Percentiles rank a stretch among this genome's conserved stretches.
These are phyloP conservation scores for Wickerhamiella occidentalis DNA, from an alignment of 805 yeast genomes.

Conservation along the genomic window DNA sequence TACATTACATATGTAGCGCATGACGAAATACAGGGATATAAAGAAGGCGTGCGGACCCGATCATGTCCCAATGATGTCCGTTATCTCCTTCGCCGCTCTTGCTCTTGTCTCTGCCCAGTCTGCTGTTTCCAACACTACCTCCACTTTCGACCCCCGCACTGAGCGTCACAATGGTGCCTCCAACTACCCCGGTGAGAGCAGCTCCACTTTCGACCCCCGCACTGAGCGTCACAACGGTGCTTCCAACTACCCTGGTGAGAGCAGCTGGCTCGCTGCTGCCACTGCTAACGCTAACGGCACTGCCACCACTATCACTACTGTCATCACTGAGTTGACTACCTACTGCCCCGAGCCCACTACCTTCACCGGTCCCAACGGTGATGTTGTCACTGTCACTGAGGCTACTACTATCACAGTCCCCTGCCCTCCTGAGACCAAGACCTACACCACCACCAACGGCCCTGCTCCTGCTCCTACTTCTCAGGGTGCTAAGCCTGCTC, in stretches of 20 bases:
- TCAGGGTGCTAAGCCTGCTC: slow-evolving; percentile 74
- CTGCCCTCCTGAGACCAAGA: slow-evolving; percentile 39
- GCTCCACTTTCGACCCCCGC: neutral
- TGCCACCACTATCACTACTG: slow-evolving; percentile 13
- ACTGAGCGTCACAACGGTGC: neutral
- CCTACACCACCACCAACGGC: slow-evolving; percentile 62
- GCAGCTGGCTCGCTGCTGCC: neutral
- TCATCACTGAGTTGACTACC: slow-evolving; percentile 43
- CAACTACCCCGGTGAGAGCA: slow-evolving; percentile 5
- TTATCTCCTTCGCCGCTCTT: neutral
- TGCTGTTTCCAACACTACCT: neutral
- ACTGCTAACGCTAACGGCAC: slow-evolving; percentile 11
- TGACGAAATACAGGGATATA: neutral
- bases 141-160: neutral
- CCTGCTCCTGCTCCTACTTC: no score
- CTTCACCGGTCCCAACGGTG: slow-evolving; percentile 43
- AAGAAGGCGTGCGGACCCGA: no score
- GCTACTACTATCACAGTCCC: slow-evolving; percentile 70
- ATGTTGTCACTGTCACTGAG: slow-evolving; percentile 54
- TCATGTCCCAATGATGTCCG: slow-evolving; percentile 4
- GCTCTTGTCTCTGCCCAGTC: slow-evolving; percentile 6
- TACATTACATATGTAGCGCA: neutral
- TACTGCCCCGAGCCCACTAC: slow-evolving; percentile 66
- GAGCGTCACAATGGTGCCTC: neutral
- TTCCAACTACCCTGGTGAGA: slow-evolving; percentile 5